Evolutionary conservation across 495 filamentous ascomycete genomes (phyloP).

Genomic region (Eremomyces bilateralis): DNA sequence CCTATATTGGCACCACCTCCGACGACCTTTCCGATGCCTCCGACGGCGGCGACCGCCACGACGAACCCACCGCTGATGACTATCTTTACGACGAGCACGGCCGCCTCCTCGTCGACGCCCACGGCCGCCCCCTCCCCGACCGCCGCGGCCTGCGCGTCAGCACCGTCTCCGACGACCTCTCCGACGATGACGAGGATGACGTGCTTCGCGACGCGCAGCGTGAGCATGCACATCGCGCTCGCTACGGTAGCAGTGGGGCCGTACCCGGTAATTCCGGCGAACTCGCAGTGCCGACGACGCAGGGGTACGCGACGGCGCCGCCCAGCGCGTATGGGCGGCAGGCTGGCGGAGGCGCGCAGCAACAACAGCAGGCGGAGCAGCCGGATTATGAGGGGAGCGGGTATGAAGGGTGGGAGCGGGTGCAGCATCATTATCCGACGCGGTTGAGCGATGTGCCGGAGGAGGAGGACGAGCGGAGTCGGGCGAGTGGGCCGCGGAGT

Average conservation of each 20-base stretch:
- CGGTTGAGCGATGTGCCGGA: constrained; percentile 87
- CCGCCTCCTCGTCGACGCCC: constrained; percentile 26
- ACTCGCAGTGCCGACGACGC: constrained; percentile 4
- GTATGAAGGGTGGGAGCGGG: constrained; percentile 53
- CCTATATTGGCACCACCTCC: constrained; percentile 12
- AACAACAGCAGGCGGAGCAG: constrained; percentile 12
- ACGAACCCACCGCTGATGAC: constrained; percentile 31
- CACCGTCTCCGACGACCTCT: constrained; percentile 8
- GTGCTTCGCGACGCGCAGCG: constrained; percentile 24
- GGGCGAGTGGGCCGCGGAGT: constrained; percentile 28
- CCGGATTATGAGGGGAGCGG: constrained; percentile 15
- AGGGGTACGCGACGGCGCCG: constrained; percentile 4
- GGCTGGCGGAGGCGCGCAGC: constrained; percentile 14
- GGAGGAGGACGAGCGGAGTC: constrained; percentile 50
- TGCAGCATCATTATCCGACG: constrained; percentile 85
- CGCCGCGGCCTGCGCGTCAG: constrained; percentile 14
- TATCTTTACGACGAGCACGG: constrained; percentile 26
- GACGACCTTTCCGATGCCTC: constrained; percentile 31
- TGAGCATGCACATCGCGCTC: constrained; percentile 25
- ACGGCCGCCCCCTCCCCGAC: constrained; percentile 22
- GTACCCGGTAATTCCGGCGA: not conserved
- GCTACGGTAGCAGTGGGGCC: constrained; percentile 17
- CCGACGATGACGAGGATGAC: constrained; percentile 34
- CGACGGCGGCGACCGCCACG: constrained; percentile 25
- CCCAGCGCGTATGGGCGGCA: constrained; percentile 1